These are phyloP conservation scores for Metarhizium guizhouense DNA, from an alignment of 2,329 filamentous ascomycete species.

Conservation along the genomic window DNA sequence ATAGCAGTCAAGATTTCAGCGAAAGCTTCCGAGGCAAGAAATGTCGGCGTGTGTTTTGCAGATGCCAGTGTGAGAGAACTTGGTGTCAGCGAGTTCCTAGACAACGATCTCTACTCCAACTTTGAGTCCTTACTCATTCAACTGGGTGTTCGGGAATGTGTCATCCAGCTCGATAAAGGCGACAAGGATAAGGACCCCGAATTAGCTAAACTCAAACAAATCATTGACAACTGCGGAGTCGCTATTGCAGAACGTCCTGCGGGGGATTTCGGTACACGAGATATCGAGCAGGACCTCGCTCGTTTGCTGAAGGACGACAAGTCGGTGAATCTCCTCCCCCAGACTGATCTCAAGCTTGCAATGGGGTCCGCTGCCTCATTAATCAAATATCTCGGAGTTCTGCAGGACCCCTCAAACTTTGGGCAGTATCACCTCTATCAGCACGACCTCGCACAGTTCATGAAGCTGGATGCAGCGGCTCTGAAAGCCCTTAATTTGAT, in stretches of 20 bases:
- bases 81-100: conserved; percentile 95
- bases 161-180: conserved; percentile 69
- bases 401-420: conserved; percentile 90
- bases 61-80: conserved; percentile 94
- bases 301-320: conserved; percentile 81
- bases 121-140: conserved; percentile 96
- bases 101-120: conserved; percentile 97
- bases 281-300: conserved; percentile 92
- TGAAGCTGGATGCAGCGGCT: conserved; percentile 95
- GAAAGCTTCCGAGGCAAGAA: conserved; percentile 76
- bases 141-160: conserved; percentile 86
- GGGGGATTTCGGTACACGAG: conserved; percentile 74
- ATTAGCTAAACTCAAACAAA: conserved; percentile 74
- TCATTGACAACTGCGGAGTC: conserved; percentile 87
- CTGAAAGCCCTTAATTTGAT: conserved; percentile 93
- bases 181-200: conserved; percentile 87
- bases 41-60: conserved; percentile 91
- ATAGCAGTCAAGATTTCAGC: conserved; percentile 87
- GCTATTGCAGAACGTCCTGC: conserved; percentile 73
- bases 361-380: conserved; percentile 92
- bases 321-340: conserved; percentile 66
- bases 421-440: conserved; percentile 96
- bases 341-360: conserved; percentile 87
- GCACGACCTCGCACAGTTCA: conserved; percentile 92
- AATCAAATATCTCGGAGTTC: conserved; percentile 86